A percentile compares a stretch with the other conserved stretches of the same genome.
Evolutionary conservation across 371 early-diverging fungal genomes (phyloP).

Genomic region (Apophysomyces variabilis): DNA sequence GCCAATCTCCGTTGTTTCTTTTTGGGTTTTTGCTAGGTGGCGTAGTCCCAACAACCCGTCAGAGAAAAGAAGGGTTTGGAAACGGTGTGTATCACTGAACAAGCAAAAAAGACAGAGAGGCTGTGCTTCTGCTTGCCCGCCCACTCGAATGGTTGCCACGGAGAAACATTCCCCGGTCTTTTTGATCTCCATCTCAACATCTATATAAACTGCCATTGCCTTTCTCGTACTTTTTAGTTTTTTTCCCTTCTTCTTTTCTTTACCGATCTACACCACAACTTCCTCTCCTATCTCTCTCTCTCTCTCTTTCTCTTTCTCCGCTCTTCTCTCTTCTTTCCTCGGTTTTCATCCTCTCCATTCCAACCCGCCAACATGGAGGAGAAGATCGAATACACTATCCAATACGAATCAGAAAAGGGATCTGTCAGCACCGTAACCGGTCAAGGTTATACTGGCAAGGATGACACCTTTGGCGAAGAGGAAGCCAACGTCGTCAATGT

Average conservation of each 20-base stretch:
- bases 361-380: background rate
- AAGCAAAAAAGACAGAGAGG: background rate
- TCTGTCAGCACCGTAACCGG: slow-evolving; percentile 14
- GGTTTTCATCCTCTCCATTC: background rate
- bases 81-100: background rate
- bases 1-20: background rate
- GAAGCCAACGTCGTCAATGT: slow-evolving; percentile 21
- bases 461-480: slow-evolving; percentile 19
- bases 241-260: background rate
- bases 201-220: background rate
- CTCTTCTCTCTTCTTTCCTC: slow-evolving; percentile 4
- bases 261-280: background rate
- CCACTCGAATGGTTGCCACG: background rate
- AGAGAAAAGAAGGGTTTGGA: background rate
- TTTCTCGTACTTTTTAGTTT: background rate
- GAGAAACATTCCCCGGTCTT: background rate
- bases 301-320: background rate
- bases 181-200: background rate
- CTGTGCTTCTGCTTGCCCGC: background rate
- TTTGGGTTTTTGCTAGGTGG: background rate
- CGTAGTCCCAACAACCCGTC: background rate
- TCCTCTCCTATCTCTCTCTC: no score
- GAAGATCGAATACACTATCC: slow-evolving; percentile 1
- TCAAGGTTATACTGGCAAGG: slow-evolving; percentile 5
- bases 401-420: slow-evolving; percentile 4